Base-by-base conservation (phyloP, 2,329 filamentous ascomycete genomes). In the Nectriaceae sp. region DNA sequence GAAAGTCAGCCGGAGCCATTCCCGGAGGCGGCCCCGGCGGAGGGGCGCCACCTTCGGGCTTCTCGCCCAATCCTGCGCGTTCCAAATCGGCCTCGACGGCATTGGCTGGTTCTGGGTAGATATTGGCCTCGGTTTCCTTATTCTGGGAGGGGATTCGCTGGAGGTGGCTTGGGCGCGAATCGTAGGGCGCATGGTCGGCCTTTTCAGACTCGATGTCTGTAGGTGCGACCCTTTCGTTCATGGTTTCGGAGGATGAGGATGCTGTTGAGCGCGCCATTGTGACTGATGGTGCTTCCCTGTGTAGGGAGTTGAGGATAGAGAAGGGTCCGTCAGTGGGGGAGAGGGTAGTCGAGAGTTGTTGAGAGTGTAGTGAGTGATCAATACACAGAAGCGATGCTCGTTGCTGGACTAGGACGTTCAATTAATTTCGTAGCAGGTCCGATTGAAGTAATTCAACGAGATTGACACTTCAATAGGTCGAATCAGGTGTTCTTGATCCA, bases 1-100 rank as follows among this genome's bases (percentile, higher is more conserved):
- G 82, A 48, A 83, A 83, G 53, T 80, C 77, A n/a, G 66, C 65
- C 5, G 77, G 75, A 44, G 70, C 71, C 51, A 70, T 63, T 4
- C 65, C 70, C 18, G 64, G 61, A 5, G 68, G 66, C 15, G 58
- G 60, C 3, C 53, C 60, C 5, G 42, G 44, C 5, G 53, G 42
- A 5, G 47, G 49, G 4, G 38, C 42, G 21, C 47, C 43, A n/a
- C 39, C 51, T 3, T 47, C 52, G 21, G 42, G 38, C 40, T 55
- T 53, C 35, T 55, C 55, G 11, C 22, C 18, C 33, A 43, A 16
- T 18, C 41, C 44, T 22, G 47, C 54, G 35, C 46, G 52, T 38
- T 66, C 61, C 6, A 61, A 44, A 31, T 71, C 65, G 22, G 64
- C 59, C 4, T 59, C 52, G 33, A 57, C 59, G 21, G 61, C 62